Base-by-base conservation (phyloP, 805 yeast genomes). In the Candida maltosa region DNA sequence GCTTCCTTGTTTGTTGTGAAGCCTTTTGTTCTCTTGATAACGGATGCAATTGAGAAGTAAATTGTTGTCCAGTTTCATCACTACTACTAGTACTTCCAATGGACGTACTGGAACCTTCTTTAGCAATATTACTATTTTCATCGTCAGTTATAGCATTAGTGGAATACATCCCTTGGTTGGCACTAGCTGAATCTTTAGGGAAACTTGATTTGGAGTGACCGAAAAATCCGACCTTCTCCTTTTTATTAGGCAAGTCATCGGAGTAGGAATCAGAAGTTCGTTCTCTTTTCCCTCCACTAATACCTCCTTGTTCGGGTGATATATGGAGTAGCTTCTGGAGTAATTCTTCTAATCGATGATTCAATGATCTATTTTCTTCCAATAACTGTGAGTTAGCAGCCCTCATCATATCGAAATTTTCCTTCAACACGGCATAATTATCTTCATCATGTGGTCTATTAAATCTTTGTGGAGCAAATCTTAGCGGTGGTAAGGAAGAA, bases 141-240 rank as follows among this genome's bases (percentile, higher is more conserved):
- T 15, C 10, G 9, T 12, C 5, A 17, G 7, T 12, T 22, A 6
- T 12, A 11, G 11, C 12, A 29, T 30, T 34, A 5, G 5, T 23
- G 14, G 37, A 34, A 29, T 34, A 26, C 29, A 34, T 26, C 18
- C 37, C 37, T 29, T 34, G 37, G 16, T 34, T 34, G 14, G 23
- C 28, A 29, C 37, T 34, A 11, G 37, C 37, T 5, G 37, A 34
- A 29, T 27, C 37, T 29, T 24, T 28, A 4, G 37, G 37, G 17
- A 34, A 34, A 24, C 37, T 27, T 4, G 22, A n/a, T 28, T 29
- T 28, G 12, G 37, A 34, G 26, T 27, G 37, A 16, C 37, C 37
- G 19, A 34, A 34, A 27, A 34, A 28, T 11, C 37, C 37, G 23
- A 34, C 31, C 12, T 27, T 34, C 26, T 34, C 37, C n/a, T 34